Percentiles rank a stretch among this genome's conserved stretches.
These are phyloP conservation scores for Persicaria tinctoria DNA, from an alignment of 148 eudicot species.

Conservation along the genomic window DNA sequence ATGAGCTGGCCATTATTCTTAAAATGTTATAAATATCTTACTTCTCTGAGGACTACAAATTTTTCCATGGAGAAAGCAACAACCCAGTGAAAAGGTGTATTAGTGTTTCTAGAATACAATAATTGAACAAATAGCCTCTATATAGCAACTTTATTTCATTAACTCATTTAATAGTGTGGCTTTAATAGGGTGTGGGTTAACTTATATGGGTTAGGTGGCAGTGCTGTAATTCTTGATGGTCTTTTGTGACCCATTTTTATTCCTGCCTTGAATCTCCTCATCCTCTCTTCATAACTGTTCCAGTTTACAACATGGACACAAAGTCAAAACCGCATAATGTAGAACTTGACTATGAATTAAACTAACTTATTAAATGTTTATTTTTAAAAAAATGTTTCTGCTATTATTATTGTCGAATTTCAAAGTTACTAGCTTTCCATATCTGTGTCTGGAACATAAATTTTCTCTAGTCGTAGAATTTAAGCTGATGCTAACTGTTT, in stretches of 20 bases:
- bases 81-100: neutral
- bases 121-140: neutral
- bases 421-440: neutral
- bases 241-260: neutral
- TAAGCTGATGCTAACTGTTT: neutral
- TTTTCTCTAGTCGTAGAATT: neutral
- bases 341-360: neutral
- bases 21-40: neutral
- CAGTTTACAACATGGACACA: neutral
- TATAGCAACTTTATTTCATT: neutral
- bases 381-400: neutral
- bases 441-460: neutral
- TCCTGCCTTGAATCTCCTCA: neutral
- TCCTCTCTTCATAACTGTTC: neutral
- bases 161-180: neutral
- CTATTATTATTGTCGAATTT: neutral
- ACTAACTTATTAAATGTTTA: neutral
- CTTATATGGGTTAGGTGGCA: neutral
- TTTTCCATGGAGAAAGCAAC: neutral
- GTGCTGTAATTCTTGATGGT: neutral
- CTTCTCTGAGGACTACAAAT: neutral
- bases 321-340: neutral
- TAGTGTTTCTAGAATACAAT: neutral
- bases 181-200: neutral
- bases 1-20: neutral